Percentiles rank a stretch among this genome's conserved stretches.
Conservation (phyloP, 768 basidiomycete genomes). For the Pisolithus tinctorius region DNA sequence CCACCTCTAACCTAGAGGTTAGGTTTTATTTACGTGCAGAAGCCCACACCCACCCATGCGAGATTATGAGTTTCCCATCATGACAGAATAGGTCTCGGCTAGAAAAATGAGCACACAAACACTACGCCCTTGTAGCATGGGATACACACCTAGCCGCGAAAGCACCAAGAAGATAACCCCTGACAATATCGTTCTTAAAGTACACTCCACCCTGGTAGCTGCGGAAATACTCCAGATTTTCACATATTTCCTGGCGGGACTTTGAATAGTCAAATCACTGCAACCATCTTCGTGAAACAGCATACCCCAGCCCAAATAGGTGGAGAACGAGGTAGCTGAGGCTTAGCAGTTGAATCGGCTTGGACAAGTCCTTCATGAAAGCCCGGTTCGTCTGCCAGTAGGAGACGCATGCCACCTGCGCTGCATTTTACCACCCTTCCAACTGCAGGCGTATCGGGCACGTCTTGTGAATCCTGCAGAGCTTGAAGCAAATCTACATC, state of each 20-base stretch:
- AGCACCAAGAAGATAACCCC: conserved; percentile 72
- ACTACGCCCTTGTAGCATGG: not conserved
- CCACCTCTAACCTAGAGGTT: conserved; percentile 47
- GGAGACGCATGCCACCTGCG: too few relatives aligned
- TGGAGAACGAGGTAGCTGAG: conserved; percentile 23
- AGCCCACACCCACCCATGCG: conserved; percentile 59
- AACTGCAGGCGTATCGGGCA: too few relatives aligned
- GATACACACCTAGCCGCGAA: conserved; percentile 54
- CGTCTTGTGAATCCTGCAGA: too few relatives aligned
- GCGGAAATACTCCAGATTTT: conserved; percentile 59
- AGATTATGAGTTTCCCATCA: conserved; percentile 66
- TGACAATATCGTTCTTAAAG: conserved; percentile 48
- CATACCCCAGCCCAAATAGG: conserved; percentile 42
- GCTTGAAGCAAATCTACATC: too few relatives aligned
- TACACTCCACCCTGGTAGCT: conserved; percentile 82
- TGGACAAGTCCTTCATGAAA: not conserved
- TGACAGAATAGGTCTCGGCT: conserved; percentile 68
- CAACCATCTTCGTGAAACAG: not conserved
- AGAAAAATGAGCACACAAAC: conserved; percentile 8
- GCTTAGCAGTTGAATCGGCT: conserved; percentile 10
- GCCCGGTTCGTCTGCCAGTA: not conserved
- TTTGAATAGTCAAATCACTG: conserved; percentile 20
- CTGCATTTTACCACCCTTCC: too few relatives aligned
- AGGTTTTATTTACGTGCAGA: not conserved
- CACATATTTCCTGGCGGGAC: conserved; percentile 84